Evolutionary conservation across 225 moss, liverwort and hornwort species (phyloP), one percentile per base, ranked within the genome.

Genomic region (Asterella californica): DNA sequence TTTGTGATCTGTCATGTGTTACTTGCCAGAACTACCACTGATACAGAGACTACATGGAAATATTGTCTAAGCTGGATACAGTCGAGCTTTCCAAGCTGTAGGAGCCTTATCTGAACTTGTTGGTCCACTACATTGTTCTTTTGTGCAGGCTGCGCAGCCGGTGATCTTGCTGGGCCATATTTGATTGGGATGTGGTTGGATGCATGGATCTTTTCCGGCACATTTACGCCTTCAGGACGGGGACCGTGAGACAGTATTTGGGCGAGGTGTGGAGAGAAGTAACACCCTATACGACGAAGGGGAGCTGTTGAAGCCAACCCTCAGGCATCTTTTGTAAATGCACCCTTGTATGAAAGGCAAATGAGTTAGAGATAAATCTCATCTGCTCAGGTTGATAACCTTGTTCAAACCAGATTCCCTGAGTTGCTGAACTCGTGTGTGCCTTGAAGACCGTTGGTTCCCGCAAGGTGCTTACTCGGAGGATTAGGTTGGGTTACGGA

Each of bases 81-180:
- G 22, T 21, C 57, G 33, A 66, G 12, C 9, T n/a, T 45, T 19
- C 6, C 15, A 70, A 30, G 74, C 19, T 52, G 53, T 1, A 74
- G 17, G 0, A 15, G 18, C 19, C 12, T 53, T 30, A 62, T 15
- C 18, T 76, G n/a, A n/a, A n/a, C n/a, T 15, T 70, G 27, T 50
- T 19, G 5, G 22, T 52, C 5, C 18, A 50, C 62, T 63, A 37
- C 55, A 8, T 10, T 61, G 25, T 47, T 71, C 71, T 45, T 70
- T 45, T 84, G 12, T 83, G 78, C 88, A 96, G 96, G 96, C 55
- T 92, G 92, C 72, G 92, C 96, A 38, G 92, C 90, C 18, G 96
- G 96, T 78, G 96, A 96, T 84, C 92, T 96, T 85, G 92, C 92
- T 36, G 96, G 96, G 78, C 96, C 94, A 66, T 96, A 91, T 80